Evolutionary conservation across 148 eudicot species (phyloP).

Genomic region (Rhododendron griersonianum): DNA sequence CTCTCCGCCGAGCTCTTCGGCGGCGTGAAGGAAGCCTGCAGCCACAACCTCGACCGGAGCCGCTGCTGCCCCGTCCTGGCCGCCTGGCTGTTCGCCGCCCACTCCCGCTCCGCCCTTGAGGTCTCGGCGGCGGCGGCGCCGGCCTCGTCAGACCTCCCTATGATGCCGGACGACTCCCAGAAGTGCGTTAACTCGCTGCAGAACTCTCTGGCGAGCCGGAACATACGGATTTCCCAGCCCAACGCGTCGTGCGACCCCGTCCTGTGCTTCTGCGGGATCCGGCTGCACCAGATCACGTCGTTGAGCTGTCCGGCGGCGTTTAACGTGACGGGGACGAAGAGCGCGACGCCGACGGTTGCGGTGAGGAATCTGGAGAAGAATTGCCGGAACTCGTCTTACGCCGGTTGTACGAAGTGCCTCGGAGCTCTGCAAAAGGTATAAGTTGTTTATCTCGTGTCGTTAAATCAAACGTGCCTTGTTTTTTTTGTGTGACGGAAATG

Average conservation of each 20-base stretch:
- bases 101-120: slow-evolving; percentile 72
- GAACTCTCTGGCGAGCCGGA: slow-evolving; percentile 43
- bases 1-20: slow-evolving; percentile 89
- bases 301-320: slow-evolving; percentile 83
- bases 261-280: slow-evolving; percentile 82
- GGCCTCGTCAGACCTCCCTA: slow-evolving; percentile 38
- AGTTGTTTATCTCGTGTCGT: neutral
- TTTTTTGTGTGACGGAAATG: neutral
- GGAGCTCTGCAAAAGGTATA: slow-evolving; percentile 82
- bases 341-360: slow-evolving; percentile 65
- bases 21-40: slow-evolving; percentile 75
- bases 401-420: slow-evolving; percentile 89
- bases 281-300: slow-evolving; percentile 78
- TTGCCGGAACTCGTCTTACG: slow-evolving; percentile 81
- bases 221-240: slow-evolving; percentile 61
- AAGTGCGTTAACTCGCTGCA: slow-evolving; percentile 83
- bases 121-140: slow-evolving; percentile 36
- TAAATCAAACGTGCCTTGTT: neutral
- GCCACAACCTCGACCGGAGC: slow-evolving; percentile 67
- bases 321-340: slow-evolving; percentile 35
- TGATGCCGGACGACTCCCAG: slow-evolving; percentile 97
- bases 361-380: slow-evolving; percentile 72
- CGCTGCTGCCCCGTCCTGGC: slow-evolving; percentile 91
- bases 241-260: slow-evolving; percentile 78
- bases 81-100: slow-evolving; percentile 93